phyloP scores from a whole-genome alignment of 2,329 filamentous ascomycete genomes.

The Zasmidium angulare region DNA sequence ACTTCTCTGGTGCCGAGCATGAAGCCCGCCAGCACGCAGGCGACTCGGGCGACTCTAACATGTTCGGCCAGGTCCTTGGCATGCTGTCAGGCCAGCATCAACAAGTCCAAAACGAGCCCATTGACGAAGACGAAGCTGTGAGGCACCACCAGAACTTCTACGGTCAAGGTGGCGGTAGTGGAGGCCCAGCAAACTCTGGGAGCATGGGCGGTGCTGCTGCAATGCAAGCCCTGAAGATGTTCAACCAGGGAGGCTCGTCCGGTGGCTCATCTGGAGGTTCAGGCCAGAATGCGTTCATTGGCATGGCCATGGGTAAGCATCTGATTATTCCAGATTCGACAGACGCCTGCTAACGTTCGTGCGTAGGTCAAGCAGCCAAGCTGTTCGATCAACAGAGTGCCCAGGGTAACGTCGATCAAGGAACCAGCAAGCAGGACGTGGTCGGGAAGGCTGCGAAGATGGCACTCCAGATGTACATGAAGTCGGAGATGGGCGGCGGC shows the following conservation, averaged over 20 bases:
- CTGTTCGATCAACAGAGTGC: slow-evolving; percentile 62
- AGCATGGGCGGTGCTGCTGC: slow-evolving; percentile 69
- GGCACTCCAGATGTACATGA: slow-evolving; percentile 89
- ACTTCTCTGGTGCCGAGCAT: slow-evolving; percentile 54
- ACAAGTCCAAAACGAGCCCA: slow-evolving; percentile 49
- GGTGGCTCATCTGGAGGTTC: slow-evolving; percentile 36
- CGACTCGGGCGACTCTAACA: slow-evolving; percentile 47
- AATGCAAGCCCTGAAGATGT: slow-evolving; percentile 79
- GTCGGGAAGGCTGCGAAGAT: slow-evolving; percentile 78
- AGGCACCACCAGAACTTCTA: slow-evolving; percentile 76
- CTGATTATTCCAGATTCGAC: background rate
- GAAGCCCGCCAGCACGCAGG: slow-evolving; percentile 58
- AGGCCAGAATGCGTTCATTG: slow-evolving; percentile 79
- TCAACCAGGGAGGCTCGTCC: slow-evolving; percentile 45
- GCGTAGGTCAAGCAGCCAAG: slow-evolving; percentile 71
- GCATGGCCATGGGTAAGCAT: slow-evolving; percentile 33
- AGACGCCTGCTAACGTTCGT: slow-evolving; percentile 31
- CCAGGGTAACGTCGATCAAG: slow-evolving; percentile 52
- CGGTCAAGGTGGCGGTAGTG: slow-evolving; percentile 51
- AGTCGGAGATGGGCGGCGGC: slow-evolving; percentile 61
- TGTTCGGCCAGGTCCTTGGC: slow-evolving; percentile 60
- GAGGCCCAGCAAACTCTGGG: slow-evolving; percentile 45
- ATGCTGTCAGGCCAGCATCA: slow-evolving; percentile 57
- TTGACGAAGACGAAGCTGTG: slow-evolving; percentile 67
- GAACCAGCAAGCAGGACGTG: slow-evolving; percentile 75